Evolutionary conservation across 2,329 filamentous ascomycete genomes (phyloP), one percentile per base, ranked within the genome.

Genomic region (Colletotrichum higginsianum): DNA sequence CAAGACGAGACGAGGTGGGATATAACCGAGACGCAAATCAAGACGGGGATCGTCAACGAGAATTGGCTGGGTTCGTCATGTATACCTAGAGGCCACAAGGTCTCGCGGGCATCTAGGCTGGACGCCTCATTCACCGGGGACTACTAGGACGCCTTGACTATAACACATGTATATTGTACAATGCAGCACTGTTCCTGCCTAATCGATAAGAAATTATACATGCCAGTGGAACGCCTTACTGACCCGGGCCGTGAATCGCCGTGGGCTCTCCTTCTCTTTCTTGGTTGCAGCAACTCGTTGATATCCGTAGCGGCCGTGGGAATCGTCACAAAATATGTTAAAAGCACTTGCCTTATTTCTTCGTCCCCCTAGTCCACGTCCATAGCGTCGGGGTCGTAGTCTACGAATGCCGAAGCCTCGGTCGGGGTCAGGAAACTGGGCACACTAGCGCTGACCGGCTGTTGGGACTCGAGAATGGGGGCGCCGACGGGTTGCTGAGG

Each of bases 361-460:
- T 38, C 35, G 56, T 6, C 21, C n/a, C n/a, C 53, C 67, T 80
- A 88, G 72, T 90, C 91, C 76, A 93, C 81, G 63, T 93, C 91
- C 92, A 93, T 94, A 16, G 87, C 90, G 78, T 93, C 91, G 1
- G 83, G 82, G 75, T 92, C 89, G 60, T 86, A 44, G 81, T 53
- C 66, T 26, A 44, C 53, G 26, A 40, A 47, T 21, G 47, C 66
- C 21, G 60, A 49, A 12, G 35, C n/a, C 38, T 47, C 44, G 16
- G 12, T 46, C 16, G 44, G 80, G 75, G 63, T 26, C 46, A 21
- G 46, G 35, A 35, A 50, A 26, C 42, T 42, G 18, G 64, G 23
- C 30, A 61, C 47, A 21, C 42, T 61, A 35, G 70, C 58, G 21
- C 66, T 56, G 35, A 60, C 38, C 23, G 49, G 58, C 30, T 64